Evolutionary conservation across 352 stramenopile genomes (phyloP).

Genomic region (Phytophthora ohioensis): DNA sequence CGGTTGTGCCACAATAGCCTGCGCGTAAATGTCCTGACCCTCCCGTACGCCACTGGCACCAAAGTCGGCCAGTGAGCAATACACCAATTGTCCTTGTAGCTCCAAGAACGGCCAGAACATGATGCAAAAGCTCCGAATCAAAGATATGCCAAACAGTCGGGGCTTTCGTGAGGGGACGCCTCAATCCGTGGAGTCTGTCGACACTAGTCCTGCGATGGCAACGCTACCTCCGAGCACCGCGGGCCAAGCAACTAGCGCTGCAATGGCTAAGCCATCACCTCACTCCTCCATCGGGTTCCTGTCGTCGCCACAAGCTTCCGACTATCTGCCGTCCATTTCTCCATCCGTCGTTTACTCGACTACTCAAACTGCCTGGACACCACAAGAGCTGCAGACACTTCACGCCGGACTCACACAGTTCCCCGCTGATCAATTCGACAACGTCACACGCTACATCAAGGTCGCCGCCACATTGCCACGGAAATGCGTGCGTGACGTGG

Average conservation of each 20-base stretch:
- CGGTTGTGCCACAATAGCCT: conserved; percentile 65
- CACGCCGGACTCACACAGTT: conserved; percentile 66
- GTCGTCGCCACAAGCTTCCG: conserved; percentile 35
- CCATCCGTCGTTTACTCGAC: conserved; percentile 72
- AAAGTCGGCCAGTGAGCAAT: conserved; percentile 79
- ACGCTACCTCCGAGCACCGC: conserved; percentile 2
- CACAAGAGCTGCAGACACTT: conserved; percentile 73
- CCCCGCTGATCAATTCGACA: conserved; percentile 68
- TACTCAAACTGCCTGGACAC: conserved; percentile 58
- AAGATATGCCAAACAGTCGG: conserved; percentile 24
- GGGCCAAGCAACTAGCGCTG: conserved; percentile 2
- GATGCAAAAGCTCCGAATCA: not conserved
- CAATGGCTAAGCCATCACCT: conserved; percentile 27
- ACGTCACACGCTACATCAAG: conserved; percentile 88
- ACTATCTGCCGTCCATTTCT: conserved; percentile 64
- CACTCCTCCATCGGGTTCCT: conserved; percentile 30
- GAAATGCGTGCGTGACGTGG: conserved; percentile 82
- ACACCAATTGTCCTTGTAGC: conserved; percentile 60
- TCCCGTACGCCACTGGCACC: conserved; percentile 50
- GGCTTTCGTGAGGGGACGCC: conserved; percentile 17
- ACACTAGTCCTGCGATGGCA: conserved; percentile 19
- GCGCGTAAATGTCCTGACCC: conserved; percentile 60
- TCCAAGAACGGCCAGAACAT: conserved; percentile 86
- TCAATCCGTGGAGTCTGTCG: not conserved
- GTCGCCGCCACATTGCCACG: conserved; percentile 70